These are phyloP conservation scores for Escallonia herrerae DNA, from an alignment of 129 eudicot species.

Conservation along the genomic window DNA sequence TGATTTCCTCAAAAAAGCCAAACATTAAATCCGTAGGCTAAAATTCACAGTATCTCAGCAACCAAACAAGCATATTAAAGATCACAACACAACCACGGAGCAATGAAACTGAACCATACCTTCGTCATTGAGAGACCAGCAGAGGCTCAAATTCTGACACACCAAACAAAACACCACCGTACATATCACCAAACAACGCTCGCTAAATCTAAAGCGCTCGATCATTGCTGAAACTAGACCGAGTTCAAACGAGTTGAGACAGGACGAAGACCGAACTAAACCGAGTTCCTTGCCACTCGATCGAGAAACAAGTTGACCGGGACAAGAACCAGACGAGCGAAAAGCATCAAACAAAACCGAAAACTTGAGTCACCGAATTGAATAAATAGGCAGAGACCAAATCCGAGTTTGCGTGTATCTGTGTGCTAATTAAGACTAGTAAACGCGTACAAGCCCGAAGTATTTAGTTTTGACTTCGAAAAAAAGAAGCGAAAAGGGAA, in stretches of 20 bases:
- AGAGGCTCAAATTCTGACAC: slow-evolving; percentile 21
- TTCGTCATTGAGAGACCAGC: slow-evolving; percentile 47
- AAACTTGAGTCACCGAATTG: background rate
- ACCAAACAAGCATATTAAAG: background rate
- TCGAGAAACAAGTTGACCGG: background rate
- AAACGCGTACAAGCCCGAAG: background rate
- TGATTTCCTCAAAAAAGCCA: background rate
- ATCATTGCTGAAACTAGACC: slow-evolving; percentile 19
- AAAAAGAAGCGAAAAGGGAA: background rate
- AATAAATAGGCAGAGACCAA: background rate
- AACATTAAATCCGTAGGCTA: background rate
- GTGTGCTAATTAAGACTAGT: slow-evolving; percentile 1
- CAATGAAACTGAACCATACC: slow-evolving; percentile 24
- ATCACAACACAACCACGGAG: background rate
- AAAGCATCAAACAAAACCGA: background rate
- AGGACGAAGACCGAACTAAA: background rate
- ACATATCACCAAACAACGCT: slow-evolving; percentile 14
- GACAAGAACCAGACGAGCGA: background rate
- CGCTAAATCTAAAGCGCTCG: slow-evolving; percentile 23
- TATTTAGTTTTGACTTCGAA: background rate
- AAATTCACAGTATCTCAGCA: background rate
- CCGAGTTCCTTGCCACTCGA: background rate
- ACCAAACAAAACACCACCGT: slow-evolving; percentile 20
- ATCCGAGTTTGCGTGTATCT: background rate
- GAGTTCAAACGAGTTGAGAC: slow-evolving; percentile 5